Evolutionary conservation across 257 asterid species (phyloP), one percentile per base, ranked within the genome.

Genomic region (Echium plantagineum): DNA sequence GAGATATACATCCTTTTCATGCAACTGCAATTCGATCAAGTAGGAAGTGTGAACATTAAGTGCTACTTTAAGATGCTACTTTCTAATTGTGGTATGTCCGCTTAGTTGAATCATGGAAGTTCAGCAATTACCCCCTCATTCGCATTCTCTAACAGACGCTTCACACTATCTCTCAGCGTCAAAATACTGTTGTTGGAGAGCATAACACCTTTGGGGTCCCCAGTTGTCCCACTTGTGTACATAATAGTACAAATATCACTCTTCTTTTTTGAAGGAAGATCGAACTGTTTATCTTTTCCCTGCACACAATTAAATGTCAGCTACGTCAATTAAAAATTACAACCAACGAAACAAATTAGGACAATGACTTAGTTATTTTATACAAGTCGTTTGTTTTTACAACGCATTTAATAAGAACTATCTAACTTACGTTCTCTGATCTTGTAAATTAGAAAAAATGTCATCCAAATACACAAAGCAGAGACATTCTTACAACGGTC

Each of bases 211-310:
- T 91, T 91, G 54, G 98, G 98, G 60, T 91, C 95, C 58, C 98
- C 95, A 48, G 98, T 91, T 59, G 98, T 91, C 63, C 98, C 98
- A 71, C 98, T 91, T 52, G 98, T 91, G 66, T 91, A 91, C 98
- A 91, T 91, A 52, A 91, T 91, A 58, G 98, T 88, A 70, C 97
- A 91, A 62, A 88, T 88, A 72, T 88, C 97, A 51, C 82, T 74
- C 63, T 81, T 85, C 77, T 70, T 72, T 76, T 89, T 91, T 78
- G 68, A 79, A 1, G 98, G 98, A 74, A 88, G 94, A 65, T 93
- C 89, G 67, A 67, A 84, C 67, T 75, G 77, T 68, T 80, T 74
- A 65, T 68, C 74, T 51, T 76, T 75, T 63, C 97, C 98, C 98
- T 91, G 87, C 82, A 75, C 66, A 70, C 10, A 1, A 12, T 42